Evolutionary conservation across 352 stramenopile genomes (phyloP).

Genomic region (Blastocystis sp.): DNA sequence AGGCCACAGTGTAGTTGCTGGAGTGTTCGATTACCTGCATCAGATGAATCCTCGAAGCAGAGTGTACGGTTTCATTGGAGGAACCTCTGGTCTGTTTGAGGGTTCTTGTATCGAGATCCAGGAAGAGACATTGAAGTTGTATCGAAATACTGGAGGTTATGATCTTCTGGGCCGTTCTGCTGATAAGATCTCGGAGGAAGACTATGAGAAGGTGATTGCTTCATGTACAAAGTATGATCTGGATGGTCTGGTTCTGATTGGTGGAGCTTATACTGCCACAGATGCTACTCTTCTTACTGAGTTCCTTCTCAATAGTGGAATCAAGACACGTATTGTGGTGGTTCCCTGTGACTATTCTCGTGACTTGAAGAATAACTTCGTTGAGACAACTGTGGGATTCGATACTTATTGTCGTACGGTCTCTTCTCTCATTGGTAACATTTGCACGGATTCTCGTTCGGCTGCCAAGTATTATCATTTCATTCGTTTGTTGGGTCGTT

Average conservation of each 20-base stretch:
- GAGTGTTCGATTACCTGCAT: conserved; percentile 63
- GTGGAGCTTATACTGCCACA: conserved; percentile 67
- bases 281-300: conserved; percentile 68
- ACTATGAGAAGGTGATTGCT: conserved; percentile 30
- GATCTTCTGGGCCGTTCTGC: conserved; percentile 67
- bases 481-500: conserved; percentile 68
- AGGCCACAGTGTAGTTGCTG: conserved; percentile 68
- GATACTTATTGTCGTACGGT: conserved; percentile 67
- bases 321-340: conserved; percentile 67
- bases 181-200: conserved; percentile 66
- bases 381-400: conserved; percentile 69
- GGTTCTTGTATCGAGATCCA: conserved; percentile 52
- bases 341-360: conserved; percentile 67
- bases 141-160: conserved; percentile 68
- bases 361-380: conserved; percentile 69
- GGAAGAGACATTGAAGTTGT: conserved; percentile 49
- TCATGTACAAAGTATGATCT: conserved; percentile 63
- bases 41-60: conserved; percentile 55
- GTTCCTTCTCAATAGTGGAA: conserved; percentile 66
- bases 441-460: conserved; percentile 67
- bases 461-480: conserved; percentile 71
- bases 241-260: conserved; percentile 68
- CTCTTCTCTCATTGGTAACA: conserved; percentile 68
- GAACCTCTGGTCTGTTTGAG: conserved; percentile 61
- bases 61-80: conserved; percentile 59